Base-by-base conservation (phyloP, 164 flowering plant genomes). In the Magnolia officinalis region DNA sequence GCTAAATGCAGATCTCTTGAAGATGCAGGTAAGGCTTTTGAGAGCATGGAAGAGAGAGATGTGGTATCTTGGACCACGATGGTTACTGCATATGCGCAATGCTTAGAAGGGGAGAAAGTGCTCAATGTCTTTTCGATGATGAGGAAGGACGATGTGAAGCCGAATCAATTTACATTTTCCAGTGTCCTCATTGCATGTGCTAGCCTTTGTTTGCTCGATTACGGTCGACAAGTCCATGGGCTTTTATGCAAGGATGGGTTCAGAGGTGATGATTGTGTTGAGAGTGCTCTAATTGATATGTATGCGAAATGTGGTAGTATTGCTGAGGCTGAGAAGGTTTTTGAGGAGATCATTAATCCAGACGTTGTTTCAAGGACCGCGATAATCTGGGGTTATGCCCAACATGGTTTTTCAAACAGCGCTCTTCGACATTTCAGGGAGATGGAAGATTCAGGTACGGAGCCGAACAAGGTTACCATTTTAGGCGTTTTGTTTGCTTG, bases 331-430 rank as follows among this genome's bases (percentile, higher is more conserved):
- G 78, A 50, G 61, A 82, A 72, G 72, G 82, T 82, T 66, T 91
- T 91, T 59, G 65, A 81, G n/a, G 61, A 64, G 20, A 78, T 88
- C 64, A 23, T 69, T 63, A 65, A 45, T 50, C 89, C 88, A 2
- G 91, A 91, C 85, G 80, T 83, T 50, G 85, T 89, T 78, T 84
- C 92, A 8, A 88, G 90, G 90, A 91, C 92, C 55, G 89, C 95
- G 24, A 82, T 88, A 26, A 84, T 90, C 68, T 86, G 82, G 10
- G 89, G 84, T 18, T 85, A 86, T 74, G 91, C 91, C 65, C 88
- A 85, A 78, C 89, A 89, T 79, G 95, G 90, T 79, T 81, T 58
- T 71, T 74, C 80, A 21, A 78, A 82, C 31, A 73, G 81, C 31
- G 90, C 88, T 8, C 80, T 91, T 79, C 68, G 82, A 63, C 81